phyloP scores from a whole-genome alignment of 768 basidiomycete species.

The Ramaria sp. region DNA sequence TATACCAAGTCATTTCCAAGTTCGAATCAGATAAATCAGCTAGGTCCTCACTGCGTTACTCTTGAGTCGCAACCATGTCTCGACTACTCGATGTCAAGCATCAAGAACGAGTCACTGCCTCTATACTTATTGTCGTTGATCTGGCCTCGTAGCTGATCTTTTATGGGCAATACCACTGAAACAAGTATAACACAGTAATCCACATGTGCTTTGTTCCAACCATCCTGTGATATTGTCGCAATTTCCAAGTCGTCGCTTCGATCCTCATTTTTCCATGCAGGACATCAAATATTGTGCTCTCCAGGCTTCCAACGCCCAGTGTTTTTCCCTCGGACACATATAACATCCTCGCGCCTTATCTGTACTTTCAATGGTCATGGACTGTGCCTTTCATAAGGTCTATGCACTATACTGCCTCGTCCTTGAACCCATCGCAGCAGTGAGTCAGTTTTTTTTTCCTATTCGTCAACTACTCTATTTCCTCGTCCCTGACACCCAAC shows the following conservation, averaged over 20 bases:
- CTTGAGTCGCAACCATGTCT: too few relatives aligned
- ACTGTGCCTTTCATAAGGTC: slow-evolving; percentile 44
- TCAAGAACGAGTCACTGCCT: slow-evolving; percentile 36
- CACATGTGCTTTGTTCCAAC: slow-evolving; percentile 81
- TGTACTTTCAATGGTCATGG: slow-evolving; percentile 61
- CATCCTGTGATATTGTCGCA: slow-evolving; percentile 60
- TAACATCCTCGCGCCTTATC: slow-evolving; percentile 44
- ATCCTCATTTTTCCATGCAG: slow-evolving; percentile 23
- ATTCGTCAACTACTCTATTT: background rate
- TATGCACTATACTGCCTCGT: slow-evolving; percentile 72
- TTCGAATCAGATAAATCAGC: too few relatives aligned
- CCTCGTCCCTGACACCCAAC: background rate
- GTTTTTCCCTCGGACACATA: slow-evolving; percentile 40
- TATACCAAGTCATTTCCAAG: too few relatives aligned
- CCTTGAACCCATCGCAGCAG: slow-evolving; percentile 80
- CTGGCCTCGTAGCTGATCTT: slow-evolving; percentile 55
- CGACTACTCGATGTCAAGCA: slow-evolving; percentile 54
- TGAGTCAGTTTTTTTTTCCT: slow-evolving; percentile 34
- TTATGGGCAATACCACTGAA: slow-evolving; percentile 90
- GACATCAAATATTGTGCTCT: slow-evolving; percentile 32
- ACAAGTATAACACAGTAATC: slow-evolving; percentile 72
- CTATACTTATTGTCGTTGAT: slow-evolving; percentile 5
- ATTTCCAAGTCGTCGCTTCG: background rate
- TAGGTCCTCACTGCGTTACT: too few relatives aligned
- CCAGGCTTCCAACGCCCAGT: slow-evolving; percentile 35